Percentiles rank a stretch among this genome's conserved stretches.
Conservation (phyloP, 768 basidiomycete genomes). For the Termitomyces sp. region DNA sequence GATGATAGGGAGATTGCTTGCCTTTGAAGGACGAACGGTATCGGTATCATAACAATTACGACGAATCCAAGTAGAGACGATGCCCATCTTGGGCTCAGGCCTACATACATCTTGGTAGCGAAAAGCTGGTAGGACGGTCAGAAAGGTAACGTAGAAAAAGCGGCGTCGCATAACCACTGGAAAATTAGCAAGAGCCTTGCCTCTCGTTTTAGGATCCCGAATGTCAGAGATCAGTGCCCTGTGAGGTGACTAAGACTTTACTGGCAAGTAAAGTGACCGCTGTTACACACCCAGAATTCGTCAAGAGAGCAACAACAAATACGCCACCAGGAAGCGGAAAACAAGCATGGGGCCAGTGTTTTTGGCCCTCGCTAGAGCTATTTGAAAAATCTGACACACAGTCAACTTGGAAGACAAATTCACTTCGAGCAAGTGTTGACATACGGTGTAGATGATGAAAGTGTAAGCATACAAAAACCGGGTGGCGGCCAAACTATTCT, state of each 20-base stretch:
- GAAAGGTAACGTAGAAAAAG: background rate
- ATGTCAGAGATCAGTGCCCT: slow-evolving; percentile 55
- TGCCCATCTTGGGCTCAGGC: slow-evolving; percentile 52
- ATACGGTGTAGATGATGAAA: slow-evolving; percentile 52
- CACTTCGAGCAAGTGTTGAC: no score
- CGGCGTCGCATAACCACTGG: slow-evolving; percentile 39
- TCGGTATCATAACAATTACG: no score
- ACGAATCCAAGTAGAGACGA: no score
- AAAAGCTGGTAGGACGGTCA: slow-evolving; percentile 38
- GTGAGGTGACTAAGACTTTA: background rate
- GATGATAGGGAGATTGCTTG: no score
- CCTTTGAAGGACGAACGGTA: no score
- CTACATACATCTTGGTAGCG: slow-evolving; percentile 49
- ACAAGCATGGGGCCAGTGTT: slow-evolving; percentile 64
- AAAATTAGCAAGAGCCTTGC: slow-evolving; percentile 64
- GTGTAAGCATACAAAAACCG: slow-evolving; percentile 53
- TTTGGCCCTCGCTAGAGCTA: slow-evolving; percentile 56
- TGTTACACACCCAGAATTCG: slow-evolving; percentile 55
- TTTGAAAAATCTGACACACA: slow-evolving; percentile 46
- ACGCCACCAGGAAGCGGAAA: slow-evolving; percentile 67
- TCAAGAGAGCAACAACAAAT: slow-evolving; percentile 65
- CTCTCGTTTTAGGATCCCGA: slow-evolving; percentile 59
- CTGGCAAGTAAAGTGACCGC: no score
- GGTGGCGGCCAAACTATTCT: slow-evolving; percentile 56
- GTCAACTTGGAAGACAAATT: background rate